Evolutionary conservation across 495 filamentous ascomycete species (phyloP), one percentile per base, ranked within the genome.

Genomic region (Achaetomiella virescens): DNA sequence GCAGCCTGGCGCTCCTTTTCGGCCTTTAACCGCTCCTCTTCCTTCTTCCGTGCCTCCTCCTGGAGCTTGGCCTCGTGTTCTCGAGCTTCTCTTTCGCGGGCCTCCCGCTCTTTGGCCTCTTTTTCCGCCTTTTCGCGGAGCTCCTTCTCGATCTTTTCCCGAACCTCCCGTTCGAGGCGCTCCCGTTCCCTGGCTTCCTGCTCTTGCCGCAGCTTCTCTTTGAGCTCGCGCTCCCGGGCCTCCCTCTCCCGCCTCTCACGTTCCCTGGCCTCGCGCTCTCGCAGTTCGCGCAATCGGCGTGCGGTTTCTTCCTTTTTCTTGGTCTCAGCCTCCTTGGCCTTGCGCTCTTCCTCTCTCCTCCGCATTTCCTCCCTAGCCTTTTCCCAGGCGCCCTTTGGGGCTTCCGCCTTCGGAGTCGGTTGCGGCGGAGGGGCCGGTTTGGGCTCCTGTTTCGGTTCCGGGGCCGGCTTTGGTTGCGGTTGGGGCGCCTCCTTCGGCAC

Each of bases 311-410:
- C 77, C 46, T 74, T 76, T 47, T 66, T 66, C 55, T 76, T 78
- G 38, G 66, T 61, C 42, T 77, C 75, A 10, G 71, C 76, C 48
- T 81, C 78, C 54, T 65, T 74, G 3, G 68, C 70, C 51, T 84
- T 85, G 12, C 78, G 74, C 60, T 84, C 83, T 52, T 86, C 83
- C 54, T 84, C 82, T 45, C 76, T 76, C 45, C 75, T 76, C 33
- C 78, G 71, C 43, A 80, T 83, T 59, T 91, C 88, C 65, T 90
- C 86, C 51, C 82, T 73, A 3, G 84, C 87, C 57, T 78, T 86
- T 61, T 90, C 84, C 84, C 85, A 87, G 9, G 78, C 77, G 9
- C 75, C 78, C 54, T 75, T 80, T 21, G 63, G 70, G 44, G 68
- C 61, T 10, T 67, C 58, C 20, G 55, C 22, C 46, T 58, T 67